These are phyloP conservation scores for Yamadazyma insecticola DNA, from an alignment of 805 yeast species.

Conservation along the genomic window DNA sequence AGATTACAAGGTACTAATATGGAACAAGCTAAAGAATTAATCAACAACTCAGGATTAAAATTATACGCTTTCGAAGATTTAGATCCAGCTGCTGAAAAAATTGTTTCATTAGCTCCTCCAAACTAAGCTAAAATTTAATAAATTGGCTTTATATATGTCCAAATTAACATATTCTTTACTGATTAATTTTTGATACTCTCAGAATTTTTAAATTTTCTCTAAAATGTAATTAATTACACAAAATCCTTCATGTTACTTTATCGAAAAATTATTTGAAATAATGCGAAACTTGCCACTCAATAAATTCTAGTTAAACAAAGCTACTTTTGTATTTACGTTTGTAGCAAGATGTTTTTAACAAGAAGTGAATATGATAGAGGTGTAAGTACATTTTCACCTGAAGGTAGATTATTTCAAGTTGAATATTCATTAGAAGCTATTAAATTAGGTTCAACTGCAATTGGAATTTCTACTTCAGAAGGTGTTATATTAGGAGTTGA, in stretches of 20 bases:
- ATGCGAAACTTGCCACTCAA: background rate
- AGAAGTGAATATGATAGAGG: constrained; percentile 99
- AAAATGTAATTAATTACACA: no score
- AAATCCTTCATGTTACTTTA: no score
- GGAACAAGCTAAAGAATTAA: constrained; percentile 82
- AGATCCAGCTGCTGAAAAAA: constrained; percentile 96
- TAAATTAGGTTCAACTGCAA: constrained; percentile 95
- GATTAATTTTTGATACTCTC: no score
- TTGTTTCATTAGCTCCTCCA: constrained; percentile 61
- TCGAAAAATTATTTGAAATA: no score
- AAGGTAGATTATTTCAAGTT: constrained; percentile 96
- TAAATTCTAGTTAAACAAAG: background rate
- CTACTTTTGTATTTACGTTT: no score
- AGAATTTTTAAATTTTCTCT: no score
- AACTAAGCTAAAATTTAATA: background rate
- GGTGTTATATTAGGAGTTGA: constrained; percentile 97
- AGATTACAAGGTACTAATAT: constrained; percentile 98
- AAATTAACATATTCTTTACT: no score
- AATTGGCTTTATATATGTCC: no score
- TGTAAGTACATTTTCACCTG: constrained; percentile 97
- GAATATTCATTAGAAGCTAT: constrained; percentile 97
- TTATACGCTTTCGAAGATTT: constrained; percentile 87
- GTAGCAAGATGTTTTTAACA: constrained; percentile 99
- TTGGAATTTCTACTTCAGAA: constrained; percentile 91
- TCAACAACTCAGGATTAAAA: constrained; percentile 85